A percentile compares a stretch with the other conserved stretches of the same genome.
Evolutionary conservation across 129 eudicot species (phyloP).

Genomic region (Gnaphalium uliginosum): DNA sequence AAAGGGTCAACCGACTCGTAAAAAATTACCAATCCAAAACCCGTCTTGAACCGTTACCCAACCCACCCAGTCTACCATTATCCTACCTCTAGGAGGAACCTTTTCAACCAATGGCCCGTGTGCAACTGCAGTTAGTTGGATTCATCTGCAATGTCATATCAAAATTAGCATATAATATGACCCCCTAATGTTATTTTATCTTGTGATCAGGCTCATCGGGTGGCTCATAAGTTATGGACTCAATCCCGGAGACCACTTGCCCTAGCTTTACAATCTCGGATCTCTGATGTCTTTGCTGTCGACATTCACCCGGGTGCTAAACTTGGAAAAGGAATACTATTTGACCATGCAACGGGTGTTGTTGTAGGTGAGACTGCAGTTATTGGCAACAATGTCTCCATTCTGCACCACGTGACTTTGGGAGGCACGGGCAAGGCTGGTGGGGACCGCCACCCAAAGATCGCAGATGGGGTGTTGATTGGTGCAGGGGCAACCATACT

Average conservation of each 20-base stretch:
- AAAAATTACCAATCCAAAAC: neutral
- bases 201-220: conserved; percentile 65
- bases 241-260: conserved; percentile 61
- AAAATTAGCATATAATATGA: neutral
- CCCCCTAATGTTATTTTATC: neutral
- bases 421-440: conserved; percentile 85
- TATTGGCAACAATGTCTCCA: conserved; percentile 72
- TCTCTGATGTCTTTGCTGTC: conserved; percentile 80
- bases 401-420: conserved; percentile 79
- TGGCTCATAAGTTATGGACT: conserved; percentile 79
- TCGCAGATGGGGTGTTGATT: conserved; percentile 79
- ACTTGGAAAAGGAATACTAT: conserved; percentile 69
- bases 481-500: conserved; percentile 88
- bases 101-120: no score
- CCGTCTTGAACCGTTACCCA: no score
- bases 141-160: neutral
- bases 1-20: neutral
- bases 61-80: no score
- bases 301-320: conserved; percentile 86
- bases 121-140: neutral
- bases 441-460: conserved; percentile 89
- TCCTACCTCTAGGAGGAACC: no score
- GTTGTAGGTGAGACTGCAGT: conserved; percentile 88
- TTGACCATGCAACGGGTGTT: conserved; percentile 93
- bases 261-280: conserved; percentile 68